phyloP scores from a whole-genome alignment of 75 land plant genomes.

The Pinus tabuliformis region DNA sequence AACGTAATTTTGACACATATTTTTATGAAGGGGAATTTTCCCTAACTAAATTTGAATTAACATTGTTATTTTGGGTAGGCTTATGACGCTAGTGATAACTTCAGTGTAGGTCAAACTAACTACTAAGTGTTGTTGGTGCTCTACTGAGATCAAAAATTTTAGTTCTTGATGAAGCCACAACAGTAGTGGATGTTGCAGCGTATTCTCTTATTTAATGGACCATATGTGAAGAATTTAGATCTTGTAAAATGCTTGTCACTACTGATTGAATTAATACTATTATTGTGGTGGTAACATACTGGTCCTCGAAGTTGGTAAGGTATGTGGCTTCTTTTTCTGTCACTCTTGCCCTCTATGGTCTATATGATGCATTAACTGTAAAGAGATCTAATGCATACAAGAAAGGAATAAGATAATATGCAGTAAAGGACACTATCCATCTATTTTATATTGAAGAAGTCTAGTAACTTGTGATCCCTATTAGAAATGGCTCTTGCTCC shows the following conservation, averaged over 20 bases:
- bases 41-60: background rate
- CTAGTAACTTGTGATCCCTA: too few species aligned
- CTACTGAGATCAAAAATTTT: slow-evolving; percentile 91
- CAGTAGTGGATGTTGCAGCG: slow-evolving; percentile 98
- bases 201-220: slow-evolving; percentile 96
- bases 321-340: slow-evolving; percentile 10
- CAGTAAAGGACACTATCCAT: too few species aligned
- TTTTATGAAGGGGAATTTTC: background rate
- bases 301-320: slow-evolving; percentile 87
- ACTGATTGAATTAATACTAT: slow-evolving; percentile 96
- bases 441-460: too few species aligned
- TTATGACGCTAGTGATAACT: slow-evolving; percentile 91
- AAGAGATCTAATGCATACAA: too few species aligned
- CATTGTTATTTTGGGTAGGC: slow-evolving; percentile 36
- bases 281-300: slow-evolving; percentile 87
- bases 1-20: background rate
- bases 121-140: slow-evolving; percentile 93
- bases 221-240: slow-evolving; percentile 89
- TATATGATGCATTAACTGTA: too few species aligned
- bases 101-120: slow-evolving; percentile 99
- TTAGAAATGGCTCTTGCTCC: too few species aligned
- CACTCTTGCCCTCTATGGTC: too few species aligned
- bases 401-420: too few species aligned
- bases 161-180: slow-evolving; percentile 99
- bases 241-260: slow-evolving; percentile 97